These are phyloP conservation scores for Centaurea solstitialis DNA, from an alignment of 129 eudicot species.

Conservation along the genomic window DNA sequence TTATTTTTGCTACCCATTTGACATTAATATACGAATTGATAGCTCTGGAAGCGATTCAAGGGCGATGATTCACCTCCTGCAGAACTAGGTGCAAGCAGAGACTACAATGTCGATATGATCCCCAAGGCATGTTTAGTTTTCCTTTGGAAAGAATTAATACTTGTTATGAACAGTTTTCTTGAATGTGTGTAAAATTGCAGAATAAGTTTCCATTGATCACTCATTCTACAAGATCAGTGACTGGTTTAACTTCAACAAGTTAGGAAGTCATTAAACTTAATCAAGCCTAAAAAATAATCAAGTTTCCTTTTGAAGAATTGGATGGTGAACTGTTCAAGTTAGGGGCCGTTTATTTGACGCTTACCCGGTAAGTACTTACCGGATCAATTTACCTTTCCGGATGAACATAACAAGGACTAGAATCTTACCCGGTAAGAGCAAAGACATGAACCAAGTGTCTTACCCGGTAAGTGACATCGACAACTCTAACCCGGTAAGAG, in stretches of 20 bases:
- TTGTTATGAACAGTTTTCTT: background rate
- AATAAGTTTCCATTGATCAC: background rate
- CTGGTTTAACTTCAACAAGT: background rate
- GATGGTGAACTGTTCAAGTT: background rate
- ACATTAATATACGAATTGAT: background rate
- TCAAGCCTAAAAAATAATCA: background rate
- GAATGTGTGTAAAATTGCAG: background rate
- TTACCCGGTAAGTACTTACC: too few species aligned
- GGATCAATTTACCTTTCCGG: too few species aligned
- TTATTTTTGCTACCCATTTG: constrained; percentile 6
- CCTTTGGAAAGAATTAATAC: background rate
- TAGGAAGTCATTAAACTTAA: background rate
- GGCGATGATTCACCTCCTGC: constrained; percentile 49
- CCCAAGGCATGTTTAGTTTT: constrained; percentile 51
- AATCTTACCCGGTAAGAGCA: too few species aligned
- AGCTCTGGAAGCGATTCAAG: constrained; percentile 74
- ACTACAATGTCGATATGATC: constrained; percentile 68
- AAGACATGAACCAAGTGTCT: too few species aligned
- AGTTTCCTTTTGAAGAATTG: background rate
- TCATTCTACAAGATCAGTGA: background rate
- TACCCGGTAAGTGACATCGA: too few species aligned
- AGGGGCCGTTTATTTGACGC: too few species aligned
- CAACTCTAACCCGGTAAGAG: too few species aligned
- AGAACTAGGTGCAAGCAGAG: constrained; percentile 56
- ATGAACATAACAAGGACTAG: too few species aligned